These are phyloP conservation scores for Cylindrodendrum hubeiense DNA, from an alignment of 2,329 filamentous ascomycete genomes.

Conservation along the genomic window DNA sequence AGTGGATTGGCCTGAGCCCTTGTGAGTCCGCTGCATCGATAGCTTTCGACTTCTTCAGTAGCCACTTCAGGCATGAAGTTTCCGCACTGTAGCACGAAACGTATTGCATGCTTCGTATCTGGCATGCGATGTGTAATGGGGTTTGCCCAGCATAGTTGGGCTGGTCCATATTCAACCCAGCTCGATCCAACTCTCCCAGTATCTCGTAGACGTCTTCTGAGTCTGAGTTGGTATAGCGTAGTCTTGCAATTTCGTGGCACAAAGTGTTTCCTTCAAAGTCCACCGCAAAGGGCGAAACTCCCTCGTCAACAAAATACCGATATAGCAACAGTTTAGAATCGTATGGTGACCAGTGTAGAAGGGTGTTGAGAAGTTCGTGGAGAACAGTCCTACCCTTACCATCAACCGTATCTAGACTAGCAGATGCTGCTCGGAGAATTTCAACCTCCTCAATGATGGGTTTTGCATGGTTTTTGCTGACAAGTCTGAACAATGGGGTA, in stretches of 20 bases:
- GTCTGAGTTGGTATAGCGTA: neutral
- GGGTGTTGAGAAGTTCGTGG: constrained; percentile 17
- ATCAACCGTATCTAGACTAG: constrained; percentile 10
- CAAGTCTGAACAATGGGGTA: constrained; percentile 22
- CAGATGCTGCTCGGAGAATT: constrained; percentile 13
- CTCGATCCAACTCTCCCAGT: constrained; percentile 9
- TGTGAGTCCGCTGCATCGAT: constrained; percentile 14
- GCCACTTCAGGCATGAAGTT: constrained; percentile 8
- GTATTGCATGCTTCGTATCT: constrained; percentile 2
- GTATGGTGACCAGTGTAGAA: neutral
- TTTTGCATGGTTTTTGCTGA: neutral
- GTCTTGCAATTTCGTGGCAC: constrained; percentile 27
- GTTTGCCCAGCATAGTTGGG: constrained; percentile 27
- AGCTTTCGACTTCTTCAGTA: constrained; percentile 7
- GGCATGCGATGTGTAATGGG: constrained; percentile 29
- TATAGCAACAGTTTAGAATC: neutral
- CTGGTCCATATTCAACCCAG: constrained; percentile 22
- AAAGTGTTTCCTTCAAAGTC: constrained; percentile 34
- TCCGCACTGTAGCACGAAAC: too few relatives aligned
- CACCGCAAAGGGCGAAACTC: constrained; percentile 19
- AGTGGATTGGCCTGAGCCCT: constrained; percentile 33
- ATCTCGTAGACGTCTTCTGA: neutral
- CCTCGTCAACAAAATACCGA: constrained; percentile 21
- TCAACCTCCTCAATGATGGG: neutral
- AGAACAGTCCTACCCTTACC: constrained; percentile 25